Conservation (phyloP, 1,284 basidiomycete genomes). For the Ganoderma lingzhi region DNA sequence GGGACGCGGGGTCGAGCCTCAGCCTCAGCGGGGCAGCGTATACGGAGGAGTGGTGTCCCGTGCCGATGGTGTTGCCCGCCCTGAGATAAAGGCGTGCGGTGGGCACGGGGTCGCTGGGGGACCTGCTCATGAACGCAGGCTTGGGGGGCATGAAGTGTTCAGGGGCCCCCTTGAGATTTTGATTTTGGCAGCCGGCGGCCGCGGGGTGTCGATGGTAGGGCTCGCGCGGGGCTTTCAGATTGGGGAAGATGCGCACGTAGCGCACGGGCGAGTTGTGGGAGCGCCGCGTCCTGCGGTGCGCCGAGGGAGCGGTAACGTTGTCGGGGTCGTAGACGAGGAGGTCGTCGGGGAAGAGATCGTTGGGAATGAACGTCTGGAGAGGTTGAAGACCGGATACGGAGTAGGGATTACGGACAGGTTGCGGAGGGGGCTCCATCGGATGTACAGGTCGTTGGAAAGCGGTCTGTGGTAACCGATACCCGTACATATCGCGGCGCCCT, state of each 20-base stretch:
- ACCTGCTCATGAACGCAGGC: conserved; percentile 3
- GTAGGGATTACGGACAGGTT: not conserved
- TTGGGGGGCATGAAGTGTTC: not conserved
- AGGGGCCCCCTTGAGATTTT: not conserved
- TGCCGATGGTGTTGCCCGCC: conserved; percentile 39
- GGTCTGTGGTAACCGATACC: too few species aligned
- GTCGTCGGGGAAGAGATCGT: conserved; percentile 39
- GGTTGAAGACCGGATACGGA: conserved; percentile 22
- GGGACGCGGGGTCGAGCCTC: conserved; percentile 36
- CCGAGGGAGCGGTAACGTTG: conserved; percentile 1
- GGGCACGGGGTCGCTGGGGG: not conserved
- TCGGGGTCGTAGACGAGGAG: conserved; percentile 41
- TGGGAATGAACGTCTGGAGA: conserved; percentile 40
- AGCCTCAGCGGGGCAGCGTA: conserved; percentile 40
- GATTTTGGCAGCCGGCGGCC: too few species aligned
- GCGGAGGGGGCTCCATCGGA: not conserved
- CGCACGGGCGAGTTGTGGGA: conserved; percentile 2
- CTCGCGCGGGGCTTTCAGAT: not conserved
- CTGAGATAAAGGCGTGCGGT: conserved; percentile 37
- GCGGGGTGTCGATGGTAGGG: not conserved
- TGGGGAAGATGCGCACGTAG: conserved; percentile 36
- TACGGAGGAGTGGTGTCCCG: conserved; percentile 45
- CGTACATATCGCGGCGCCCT: too few species aligned
- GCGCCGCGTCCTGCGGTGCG: not conserved
- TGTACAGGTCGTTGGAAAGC: not conserved